phyloP scores from a whole-genome alignment of 257 asterid species.

The Echium plantagineum region DNA sequence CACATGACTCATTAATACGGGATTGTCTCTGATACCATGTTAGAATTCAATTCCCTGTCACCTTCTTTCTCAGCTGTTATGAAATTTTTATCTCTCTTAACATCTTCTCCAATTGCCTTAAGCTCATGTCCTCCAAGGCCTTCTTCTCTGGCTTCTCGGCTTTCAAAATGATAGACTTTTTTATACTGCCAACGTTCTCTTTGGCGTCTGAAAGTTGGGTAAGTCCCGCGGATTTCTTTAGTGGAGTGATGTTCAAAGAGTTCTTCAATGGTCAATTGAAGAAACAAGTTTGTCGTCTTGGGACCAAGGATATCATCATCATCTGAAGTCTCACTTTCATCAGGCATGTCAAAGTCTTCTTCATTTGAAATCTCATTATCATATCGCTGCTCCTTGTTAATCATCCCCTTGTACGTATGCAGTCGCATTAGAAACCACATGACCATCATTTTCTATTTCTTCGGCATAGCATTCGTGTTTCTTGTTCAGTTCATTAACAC shows the following conservation, averaged over 20 bases:
- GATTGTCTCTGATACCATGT: too few species aligned
- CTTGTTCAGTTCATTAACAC: too few species aligned
- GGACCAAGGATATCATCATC: neutral
- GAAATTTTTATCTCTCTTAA: constrained; percentile 20
- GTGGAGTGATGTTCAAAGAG: neutral
- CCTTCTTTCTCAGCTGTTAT: constrained; percentile 1
- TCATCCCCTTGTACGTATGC: too few species aligned
- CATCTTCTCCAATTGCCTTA: constrained; percentile 30
- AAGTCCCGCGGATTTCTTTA: constrained; percentile 10
- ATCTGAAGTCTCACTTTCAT: too few species aligned
- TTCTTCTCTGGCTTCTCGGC: constrained; percentile 17
- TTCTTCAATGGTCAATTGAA: constrained; percentile 12
- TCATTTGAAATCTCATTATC: too few species aligned
- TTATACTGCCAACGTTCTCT: constrained; percentile 37
- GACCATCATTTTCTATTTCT: too few species aligned
- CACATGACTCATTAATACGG: too few species aligned
- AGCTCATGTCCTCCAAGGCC: constrained; percentile 18
- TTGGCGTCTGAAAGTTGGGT: constrained; percentile 32
- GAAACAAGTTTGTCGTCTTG: neutral
- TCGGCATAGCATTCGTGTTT: too few species aligned
- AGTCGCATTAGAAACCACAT: too few species aligned
- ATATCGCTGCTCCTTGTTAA: too few species aligned
- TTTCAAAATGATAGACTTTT: constrained; percentile 7
- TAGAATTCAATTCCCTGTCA: too few species aligned
- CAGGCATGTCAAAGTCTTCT: too few species aligned